A percentile compares a stretch with the other conserved stretches of the same genome.
These are phyloP conservation scores for Cinnamomum micranthum DNA, from an alignment of 164 flowering plant species.

Conservation along the genomic window DNA sequence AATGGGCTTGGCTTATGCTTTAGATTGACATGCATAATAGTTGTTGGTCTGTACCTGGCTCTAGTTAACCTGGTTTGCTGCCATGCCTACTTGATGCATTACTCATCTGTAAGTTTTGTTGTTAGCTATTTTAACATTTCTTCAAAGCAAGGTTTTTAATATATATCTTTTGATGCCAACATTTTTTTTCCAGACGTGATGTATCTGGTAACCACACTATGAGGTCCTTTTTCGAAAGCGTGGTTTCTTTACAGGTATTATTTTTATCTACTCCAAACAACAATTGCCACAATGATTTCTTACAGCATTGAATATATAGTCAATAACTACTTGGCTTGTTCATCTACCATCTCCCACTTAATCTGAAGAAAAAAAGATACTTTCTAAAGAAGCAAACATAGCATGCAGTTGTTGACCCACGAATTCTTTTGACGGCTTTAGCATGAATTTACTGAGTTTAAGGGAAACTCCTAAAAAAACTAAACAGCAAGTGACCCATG, in stretches of 20 bases:
- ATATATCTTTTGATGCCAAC: background rate
- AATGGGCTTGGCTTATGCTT: no score
- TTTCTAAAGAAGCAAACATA: background rate
- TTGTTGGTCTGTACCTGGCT: no score
- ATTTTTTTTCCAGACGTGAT: conserved; percentile 53
- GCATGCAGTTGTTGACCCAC: background rate
- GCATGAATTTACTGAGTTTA: background rate
- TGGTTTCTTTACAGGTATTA: conserved; percentile 71
- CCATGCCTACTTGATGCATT: no score
- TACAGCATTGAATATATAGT: background rate
- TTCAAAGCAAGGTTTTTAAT: no score
- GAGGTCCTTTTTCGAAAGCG: conserved; percentile 44
- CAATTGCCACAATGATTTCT: background rate
- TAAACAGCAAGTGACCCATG: no score
- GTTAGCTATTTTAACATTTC: no score
- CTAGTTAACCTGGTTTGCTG: no score
- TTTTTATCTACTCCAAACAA: background rate
- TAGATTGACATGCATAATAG: no score
- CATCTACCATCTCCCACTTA: background rate
- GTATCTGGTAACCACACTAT: conserved; percentile 44
- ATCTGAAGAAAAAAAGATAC: background rate
- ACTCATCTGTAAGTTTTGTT: no score
- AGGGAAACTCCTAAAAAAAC: no score
- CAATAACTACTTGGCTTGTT: background rate
- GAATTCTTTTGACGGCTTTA: background rate